Conservation (phyloP, 2,329 filamentous ascomycete species). For the Plenodomus lindquistii region DNA sequence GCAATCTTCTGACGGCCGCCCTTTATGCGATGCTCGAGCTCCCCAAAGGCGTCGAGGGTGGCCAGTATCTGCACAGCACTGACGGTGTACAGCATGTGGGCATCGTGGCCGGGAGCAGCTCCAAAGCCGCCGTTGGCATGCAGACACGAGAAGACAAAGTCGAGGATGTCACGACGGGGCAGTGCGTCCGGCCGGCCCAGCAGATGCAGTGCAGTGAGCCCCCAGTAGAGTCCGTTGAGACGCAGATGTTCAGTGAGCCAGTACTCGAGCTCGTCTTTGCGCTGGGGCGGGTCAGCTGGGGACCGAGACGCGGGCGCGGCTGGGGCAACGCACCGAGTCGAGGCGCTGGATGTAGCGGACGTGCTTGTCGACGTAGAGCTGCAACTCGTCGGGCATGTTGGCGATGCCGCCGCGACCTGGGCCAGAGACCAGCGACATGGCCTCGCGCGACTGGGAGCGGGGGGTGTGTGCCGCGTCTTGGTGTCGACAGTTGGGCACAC, state of each 20-base stretch:
- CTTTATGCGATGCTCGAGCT: conserved; percentile 72
- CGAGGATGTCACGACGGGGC: conserved; percentile 77
- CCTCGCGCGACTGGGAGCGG: conserved; percentile 2
- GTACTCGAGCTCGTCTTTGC: conserved; percentile 94
- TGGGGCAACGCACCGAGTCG: conserved; percentile 68
- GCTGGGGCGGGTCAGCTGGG: conserved; percentile 57
- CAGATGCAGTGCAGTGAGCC: conserved; percentile 83
- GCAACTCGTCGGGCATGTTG: conserved; percentile 51
- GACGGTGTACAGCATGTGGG: conserved; percentile 94
- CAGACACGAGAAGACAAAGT: conserved; percentile 95
- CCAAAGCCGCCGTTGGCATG: conserved; percentile 89
- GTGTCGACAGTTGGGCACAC: conserved; percentile 15
- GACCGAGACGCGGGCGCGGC: conserved; percentile 18
- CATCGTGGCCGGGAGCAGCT: conserved; percentile 89
- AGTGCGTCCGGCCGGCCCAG: conserved; percentile 80
- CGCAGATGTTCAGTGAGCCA: conserved; percentile 97
- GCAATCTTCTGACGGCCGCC: conserved; percentile 73
- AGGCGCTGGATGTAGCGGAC: conserved; percentile 92
- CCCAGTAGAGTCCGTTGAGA: conserved; percentile 96
- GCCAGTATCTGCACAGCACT: conserved; percentile 93
- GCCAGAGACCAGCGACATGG: conserved; percentile 65
- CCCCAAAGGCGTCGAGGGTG: conserved; percentile 80
- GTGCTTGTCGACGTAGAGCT: conserved; percentile 67
- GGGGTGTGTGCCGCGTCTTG: conserved; percentile 1
- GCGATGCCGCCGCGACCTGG: conserved; percentile 56